Conservation (phyloP, 2,329 filamentous ascomycete species). For the Escovopsis sp. region DNA sequence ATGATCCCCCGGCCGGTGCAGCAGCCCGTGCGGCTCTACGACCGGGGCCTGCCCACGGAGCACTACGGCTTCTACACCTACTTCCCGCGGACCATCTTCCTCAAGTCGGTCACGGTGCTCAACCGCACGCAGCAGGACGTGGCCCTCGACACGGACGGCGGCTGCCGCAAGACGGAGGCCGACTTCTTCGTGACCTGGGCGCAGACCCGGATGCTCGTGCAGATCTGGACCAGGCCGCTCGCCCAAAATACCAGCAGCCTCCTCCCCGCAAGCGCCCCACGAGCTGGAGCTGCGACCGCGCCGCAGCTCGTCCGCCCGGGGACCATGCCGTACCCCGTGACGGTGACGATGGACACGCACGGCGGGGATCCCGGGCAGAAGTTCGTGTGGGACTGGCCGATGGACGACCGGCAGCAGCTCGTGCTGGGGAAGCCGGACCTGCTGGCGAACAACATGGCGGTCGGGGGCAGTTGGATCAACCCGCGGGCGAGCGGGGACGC, state of each 20-base stretch:
- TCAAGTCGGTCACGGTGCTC: slow-evolving; percentile 42
- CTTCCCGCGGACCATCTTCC: slow-evolving; percentile 75
- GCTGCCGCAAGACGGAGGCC: slow-evolving; percentile 37
- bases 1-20: slow-evolving; percentile 56
- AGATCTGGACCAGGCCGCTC: slow-evolving; percentile 46
- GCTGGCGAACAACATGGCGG: slow-evolving; percentile 33
- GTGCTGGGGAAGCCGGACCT: slow-evolving; percentile 27
- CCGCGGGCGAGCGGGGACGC: slow-evolving; percentile 27
- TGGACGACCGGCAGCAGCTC: slow-evolving; percentile 33
- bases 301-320: slow-evolving; percentile 31
- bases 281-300: slow-evolving; percentile 12
- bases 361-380: slow-evolving; percentile 40
- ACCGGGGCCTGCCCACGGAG: slow-evolving; percentile 65
- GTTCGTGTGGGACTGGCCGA: slow-evolving; percentile 37
- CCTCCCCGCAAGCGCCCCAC: slow-evolving; percentile 14
- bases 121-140: slow-evolving; percentile 29
- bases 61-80: slow-evolving; percentile 93
- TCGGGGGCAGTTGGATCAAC: slow-evolving; percentile 40
- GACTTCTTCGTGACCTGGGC: slow-evolving; percentile 42
- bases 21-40: slow-evolving; percentile 74
- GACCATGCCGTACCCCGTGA: slow-evolving; percentile 50
- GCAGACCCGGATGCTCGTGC: slow-evolving; percentile 47
- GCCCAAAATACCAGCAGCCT: slow-evolving; percentile 25
- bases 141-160: slow-evolving; percentile 39
- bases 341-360: slow-evolving; percentile 46